phyloP scores from a whole-genome alignment of 1,284 basidiomycete genomes.

The Psilocybe mexicana region DNA sequence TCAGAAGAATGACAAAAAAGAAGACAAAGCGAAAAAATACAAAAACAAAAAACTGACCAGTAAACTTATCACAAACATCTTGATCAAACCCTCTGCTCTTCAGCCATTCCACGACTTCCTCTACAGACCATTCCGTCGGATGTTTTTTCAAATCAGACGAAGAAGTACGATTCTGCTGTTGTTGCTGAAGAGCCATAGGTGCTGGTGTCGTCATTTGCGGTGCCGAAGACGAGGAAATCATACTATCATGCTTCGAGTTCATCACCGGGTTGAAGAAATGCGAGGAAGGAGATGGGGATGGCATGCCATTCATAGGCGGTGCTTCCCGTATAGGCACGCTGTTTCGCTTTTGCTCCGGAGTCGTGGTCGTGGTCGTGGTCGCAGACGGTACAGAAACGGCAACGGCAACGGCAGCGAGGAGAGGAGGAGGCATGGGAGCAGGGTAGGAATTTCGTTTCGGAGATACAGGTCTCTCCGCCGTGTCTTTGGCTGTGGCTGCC shows the following conservation, averaged over 20 bases:
- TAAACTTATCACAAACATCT: slow-evolving; percentile 82
- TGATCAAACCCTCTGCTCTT: slow-evolving; percentile 85
- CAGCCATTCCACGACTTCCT: slow-evolving; percentile 91
- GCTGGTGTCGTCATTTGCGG: slow-evolving; percentile 13
- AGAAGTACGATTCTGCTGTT: neutral
- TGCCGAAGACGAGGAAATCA: slow-evolving; percentile 20
- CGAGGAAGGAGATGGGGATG: slow-evolving; percentile 22
- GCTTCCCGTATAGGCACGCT: slow-evolving; percentile 20
- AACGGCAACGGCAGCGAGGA: neutral
- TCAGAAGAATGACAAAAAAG: too few species aligned
- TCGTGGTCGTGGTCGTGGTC: neutral
- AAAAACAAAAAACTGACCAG: slow-evolving; percentile 50
- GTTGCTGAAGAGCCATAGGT: slow-evolving; percentile 6
- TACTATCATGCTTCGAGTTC: slow-evolving; percentile 21
- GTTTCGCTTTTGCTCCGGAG: slow-evolving; percentile 17
- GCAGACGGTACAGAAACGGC: neutral
- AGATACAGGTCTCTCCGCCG: slow-evolving; percentile 11
- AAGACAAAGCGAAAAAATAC: slow-evolving; percentile 3
- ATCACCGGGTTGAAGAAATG: slow-evolving; percentile 9
- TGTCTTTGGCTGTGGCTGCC: neutral
- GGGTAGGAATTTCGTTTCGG: slow-evolving; percentile 16
- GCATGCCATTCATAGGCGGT: slow-evolving; percentile 20
- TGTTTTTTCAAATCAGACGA: slow-evolving; percentile 31
- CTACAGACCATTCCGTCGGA: slow-evolving; percentile 83
- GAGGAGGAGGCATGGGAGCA: slow-evolving; percentile 17